Evolutionary conservation across 331 rosid genomes (phyloP).

Genomic region (Rosa hybrid): DNA sequence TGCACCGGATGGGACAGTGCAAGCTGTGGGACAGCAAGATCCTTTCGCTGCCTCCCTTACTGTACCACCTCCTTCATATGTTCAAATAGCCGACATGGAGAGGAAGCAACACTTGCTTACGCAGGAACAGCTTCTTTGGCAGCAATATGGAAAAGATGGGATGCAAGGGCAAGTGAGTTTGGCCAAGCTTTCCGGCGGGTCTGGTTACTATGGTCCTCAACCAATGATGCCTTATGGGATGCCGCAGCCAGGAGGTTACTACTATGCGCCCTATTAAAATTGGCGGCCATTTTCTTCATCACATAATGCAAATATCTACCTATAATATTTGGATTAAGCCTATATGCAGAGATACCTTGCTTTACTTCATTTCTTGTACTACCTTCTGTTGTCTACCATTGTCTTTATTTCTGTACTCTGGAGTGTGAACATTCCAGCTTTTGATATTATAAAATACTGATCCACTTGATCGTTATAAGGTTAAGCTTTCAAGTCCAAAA

Average conservation of each 20-base stretch:
- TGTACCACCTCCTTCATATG: conserved; percentile 83
- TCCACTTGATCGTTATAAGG: too few species aligned
- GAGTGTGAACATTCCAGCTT: not conserved
- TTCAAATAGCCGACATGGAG: conserved; percentile 91
- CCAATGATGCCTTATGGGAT: conserved; percentile 73
- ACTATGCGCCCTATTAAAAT: conserved; percentile 49
- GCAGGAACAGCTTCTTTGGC: conserved; percentile 83
- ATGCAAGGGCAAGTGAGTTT: conserved; percentile 84
- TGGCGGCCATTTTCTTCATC: not conserved
- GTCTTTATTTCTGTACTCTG: not conserved
- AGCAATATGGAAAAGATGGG: conserved; percentile 75
- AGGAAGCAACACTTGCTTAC: conserved; percentile 73
- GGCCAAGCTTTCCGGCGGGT: conserved; percentile 47
- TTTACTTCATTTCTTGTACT: not conserved
- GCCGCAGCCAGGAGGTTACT: conserved; percentile 79
- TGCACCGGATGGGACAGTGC: conserved; percentile 87
- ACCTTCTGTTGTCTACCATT: not conserved
- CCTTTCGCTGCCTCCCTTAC: conserved; percentile 78
- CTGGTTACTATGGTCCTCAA: conserved; percentile 50
- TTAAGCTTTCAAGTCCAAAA: too few species aligned
- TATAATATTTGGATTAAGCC: conserved; percentile 6
- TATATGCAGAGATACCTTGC: not conserved
- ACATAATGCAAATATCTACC: conserved; percentile 12
- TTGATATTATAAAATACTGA: not conserved
- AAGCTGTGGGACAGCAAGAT: conserved; percentile 66